phyloP scores from a whole-genome alignment of 176 grass and related monocot genomes.

The Leersia perrieri region DNA sequence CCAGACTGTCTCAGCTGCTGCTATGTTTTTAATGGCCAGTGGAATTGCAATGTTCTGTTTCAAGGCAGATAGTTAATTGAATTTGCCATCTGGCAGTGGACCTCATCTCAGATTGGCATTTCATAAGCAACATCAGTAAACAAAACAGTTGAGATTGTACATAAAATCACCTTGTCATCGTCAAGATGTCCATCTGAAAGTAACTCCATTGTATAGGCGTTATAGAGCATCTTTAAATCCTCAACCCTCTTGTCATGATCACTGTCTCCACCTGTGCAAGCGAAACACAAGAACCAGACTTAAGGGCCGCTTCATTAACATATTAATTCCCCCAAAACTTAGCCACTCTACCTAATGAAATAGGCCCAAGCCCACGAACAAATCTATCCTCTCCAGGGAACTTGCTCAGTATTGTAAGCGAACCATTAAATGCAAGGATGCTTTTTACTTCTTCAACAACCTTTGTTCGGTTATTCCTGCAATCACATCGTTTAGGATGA shows the following conservation, averaged over 20 bases:
- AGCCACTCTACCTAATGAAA: slow-evolving; percentile 72
- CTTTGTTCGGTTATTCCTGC: slow-evolving; percentile 54
- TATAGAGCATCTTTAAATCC: slow-evolving; percentile 83
- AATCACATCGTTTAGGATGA: slow-evolving; percentile 37
- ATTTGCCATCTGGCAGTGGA: neutral
- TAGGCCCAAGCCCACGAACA: slow-evolving; percentile 69
- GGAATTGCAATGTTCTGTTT: neutral
- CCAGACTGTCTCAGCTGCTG: neutral
- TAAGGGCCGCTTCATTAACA: slow-evolving; percentile 19
- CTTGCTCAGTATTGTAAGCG: slow-evolving; percentile 67
- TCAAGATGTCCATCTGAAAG: slow-evolving; percentile 72
- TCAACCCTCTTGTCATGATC: slow-evolving; percentile 66
- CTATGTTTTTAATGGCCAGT: neutral
- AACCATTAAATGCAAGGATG: slow-evolving; percentile 77
- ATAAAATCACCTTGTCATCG: slow-evolving; percentile 62
- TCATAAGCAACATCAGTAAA: slow-evolving; percentile 24
- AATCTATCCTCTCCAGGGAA: slow-evolving; percentile 61
- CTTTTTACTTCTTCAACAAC: slow-evolving; percentile 73
- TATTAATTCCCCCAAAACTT: slow-evolving; percentile 23
- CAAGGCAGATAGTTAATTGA: neutral
- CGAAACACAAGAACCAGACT: slow-evolving; percentile 6
- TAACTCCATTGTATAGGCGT: slow-evolving; percentile 66
- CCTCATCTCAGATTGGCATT: slow-evolving; percentile 13
- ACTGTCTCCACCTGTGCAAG: slow-evolving; percentile 65
- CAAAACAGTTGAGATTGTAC: neutral